phyloP scores from a whole-genome alignment of 225 moss, liverwort and hornwort genomes.

The Rhytidiadelphus loreus region DNA sequence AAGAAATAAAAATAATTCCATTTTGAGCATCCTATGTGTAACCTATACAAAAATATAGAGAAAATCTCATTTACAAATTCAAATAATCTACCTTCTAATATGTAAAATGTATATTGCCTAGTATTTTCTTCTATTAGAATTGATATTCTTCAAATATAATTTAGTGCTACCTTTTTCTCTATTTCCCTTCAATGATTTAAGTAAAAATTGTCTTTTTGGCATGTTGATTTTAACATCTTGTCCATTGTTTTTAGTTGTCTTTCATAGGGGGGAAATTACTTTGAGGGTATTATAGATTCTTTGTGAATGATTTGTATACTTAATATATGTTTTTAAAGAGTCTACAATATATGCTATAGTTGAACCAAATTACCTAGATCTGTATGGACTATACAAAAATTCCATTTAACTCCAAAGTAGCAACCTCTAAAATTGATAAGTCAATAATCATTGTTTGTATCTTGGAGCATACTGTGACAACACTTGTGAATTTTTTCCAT shows the following conservation, averaged over 20 bases:
- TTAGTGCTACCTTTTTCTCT: fast-evolving
- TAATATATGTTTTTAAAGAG: background rate
- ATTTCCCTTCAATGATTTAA: too few species aligned
- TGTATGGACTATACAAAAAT: background rate
- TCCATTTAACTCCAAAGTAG: background rate
- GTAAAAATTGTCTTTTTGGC: background rate
- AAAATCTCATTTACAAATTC: fast-evolving
- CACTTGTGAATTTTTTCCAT: too few species aligned
- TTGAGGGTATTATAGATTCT: background rate
- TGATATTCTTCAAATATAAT: background rate
- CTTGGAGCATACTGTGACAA: too few species aligned
- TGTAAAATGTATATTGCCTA: background rate
- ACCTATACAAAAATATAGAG: background rate
- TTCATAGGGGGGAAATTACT: background rate
- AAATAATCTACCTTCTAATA: background rate
- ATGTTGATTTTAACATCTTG: background rate
- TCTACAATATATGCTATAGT: background rate
- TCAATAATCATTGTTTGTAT: too few species aligned
- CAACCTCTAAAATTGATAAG: background rate
- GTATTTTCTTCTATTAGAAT: background rate
- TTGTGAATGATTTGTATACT: background rate
- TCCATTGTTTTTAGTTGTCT: background rate
- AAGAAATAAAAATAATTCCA: background rate
- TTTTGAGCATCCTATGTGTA: background rate
- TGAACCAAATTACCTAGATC: background rate